A percentile compares a stretch with the other conserved stretches of the same genome.
Conservation (phyloP, 1,284 basidiomycete genomes). For the Porphyrellus sp. region DNA sequence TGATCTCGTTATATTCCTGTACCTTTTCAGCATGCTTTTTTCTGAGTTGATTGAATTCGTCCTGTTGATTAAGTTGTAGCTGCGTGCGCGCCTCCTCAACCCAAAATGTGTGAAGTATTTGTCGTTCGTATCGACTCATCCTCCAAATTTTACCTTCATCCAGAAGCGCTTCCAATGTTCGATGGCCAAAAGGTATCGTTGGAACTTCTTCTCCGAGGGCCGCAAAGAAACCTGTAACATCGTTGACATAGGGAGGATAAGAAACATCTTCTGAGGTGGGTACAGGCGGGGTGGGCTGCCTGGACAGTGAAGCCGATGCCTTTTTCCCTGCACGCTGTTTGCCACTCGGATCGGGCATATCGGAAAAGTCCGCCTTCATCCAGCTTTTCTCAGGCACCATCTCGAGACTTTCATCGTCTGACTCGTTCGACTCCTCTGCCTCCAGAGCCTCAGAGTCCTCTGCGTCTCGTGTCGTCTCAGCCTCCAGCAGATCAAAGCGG, state of each 20-base stretch:
- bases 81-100: constrained; percentile 26
- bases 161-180: constrained; percentile 39
- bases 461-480: constrained; percentile 5
- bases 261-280: neutral
- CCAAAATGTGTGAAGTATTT: constrained; percentile 39
- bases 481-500: constrained; percentile 14
- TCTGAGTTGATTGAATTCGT: constrained; percentile 39
- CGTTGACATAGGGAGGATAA: constrained; percentile 12
- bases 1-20: constrained; percentile 35
- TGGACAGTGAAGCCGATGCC: neutral
- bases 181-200: constrained; percentile 33
- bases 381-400: constrained; percentile 30
- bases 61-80: constrained; percentile 35
- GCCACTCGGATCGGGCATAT: neutral
- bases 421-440: constrained; percentile 7
- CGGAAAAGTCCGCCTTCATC: constrained; percentile 18
- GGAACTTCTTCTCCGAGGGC: constrained; percentile 37
- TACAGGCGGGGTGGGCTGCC: neutral
- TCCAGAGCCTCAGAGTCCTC: constrained; percentile 8
- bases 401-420: constrained; percentile 18
- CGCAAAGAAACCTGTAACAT: constrained; percentile 35
- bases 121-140: constrained; percentile 43
- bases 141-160: constrained; percentile 40
- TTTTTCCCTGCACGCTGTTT: constrained; percentile 6
- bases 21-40: constrained; percentile 32